Base-by-base conservation (phyloP, 768 basidiomycete genomes). In the Lactarius hengduanensis region DNA sequence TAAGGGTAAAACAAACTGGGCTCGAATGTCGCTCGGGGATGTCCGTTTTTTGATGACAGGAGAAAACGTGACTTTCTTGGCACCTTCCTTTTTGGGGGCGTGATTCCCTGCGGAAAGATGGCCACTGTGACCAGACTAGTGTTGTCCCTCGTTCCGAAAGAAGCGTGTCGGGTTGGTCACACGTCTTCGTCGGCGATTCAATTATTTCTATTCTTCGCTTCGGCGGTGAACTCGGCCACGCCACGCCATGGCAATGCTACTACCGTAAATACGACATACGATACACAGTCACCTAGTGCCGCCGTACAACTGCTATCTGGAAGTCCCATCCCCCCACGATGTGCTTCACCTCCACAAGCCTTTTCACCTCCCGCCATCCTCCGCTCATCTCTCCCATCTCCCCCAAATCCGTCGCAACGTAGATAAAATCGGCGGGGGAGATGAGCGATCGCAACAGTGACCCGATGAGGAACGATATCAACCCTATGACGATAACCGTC, bases 401-500 rank as follows among this genome's bases (percentile, higher is more conserved):
- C 73, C 76, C 74, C 68, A 82, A 68, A 70, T 87, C 86, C 69
- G 80, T 81, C 71, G 84, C 88, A 53, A 92, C 86, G 74, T 94
- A 89, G 54, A 95, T 87, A 78, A 94, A 96, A 77, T 97, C 96
- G 18, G 90, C 92, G 54, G 96, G 92, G 7, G 89, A 91, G 45
- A 98, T 80, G 68, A 98, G 81, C 20, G 92, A 94, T 63, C 96
- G 86, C 67, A 97, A 78, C 63, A 98, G 79, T 32, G 94, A 96
- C 64, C 96, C 96, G 72, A 98, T 84, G 72, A 98, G 79, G 77
- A 98, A 95, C 32, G 91, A 89, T 71, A 97, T 91, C 69, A 98
- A 76, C 45, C 87, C 94, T 45, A 90, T 84, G 66, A 94, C 79
- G 71, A 97, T 73, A 65, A 96, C 76, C 50, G 86, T 88, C 55